Evolutionary conservation across 805 yeast genomes (phyloP).

Genomic region (Pichia nakasei): DNA sequence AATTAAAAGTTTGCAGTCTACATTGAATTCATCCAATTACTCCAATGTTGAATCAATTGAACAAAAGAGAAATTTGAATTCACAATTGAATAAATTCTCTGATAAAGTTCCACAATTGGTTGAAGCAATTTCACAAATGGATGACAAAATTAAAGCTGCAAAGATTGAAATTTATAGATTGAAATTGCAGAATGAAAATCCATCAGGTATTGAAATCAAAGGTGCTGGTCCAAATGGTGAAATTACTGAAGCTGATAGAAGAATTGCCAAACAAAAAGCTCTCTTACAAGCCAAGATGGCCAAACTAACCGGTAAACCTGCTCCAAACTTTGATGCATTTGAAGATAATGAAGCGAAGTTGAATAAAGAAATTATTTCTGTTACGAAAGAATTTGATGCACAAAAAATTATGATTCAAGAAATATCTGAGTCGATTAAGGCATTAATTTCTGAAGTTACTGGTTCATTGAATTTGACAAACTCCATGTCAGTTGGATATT

Average conservation of each 20-base stretch:
- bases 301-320: slow-evolving; percentile 73
- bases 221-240: slow-evolving; percentile 88
- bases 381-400: slow-evolving; percentile 44
- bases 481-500: slow-evolving; percentile 39
- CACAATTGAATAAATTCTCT: slow-evolving; percentile 52
- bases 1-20: slow-evolving; percentile 41
- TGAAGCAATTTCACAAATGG: slow-evolving; percentile 51
- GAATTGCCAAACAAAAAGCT: slow-evolving; percentile 74
- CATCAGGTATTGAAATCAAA: slow-evolving; percentile 51
- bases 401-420: slow-evolving; percentile 59
- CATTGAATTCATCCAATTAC: slow-evolving; percentile 23
- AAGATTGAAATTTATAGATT: slow-evolving; percentile 57
- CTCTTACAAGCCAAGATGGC: slow-evolving; percentile 83
- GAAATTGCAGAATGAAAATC: slow-evolving; percentile 50
- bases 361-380: slow-evolving; percentile 40
- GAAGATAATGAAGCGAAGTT: slow-evolving; percentile 48
- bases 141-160: slow-evolving; percentile 56
- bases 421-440: slow-evolving; percentile 61
- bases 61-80: slow-evolving; percentile 43
- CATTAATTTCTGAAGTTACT: slow-evolving; percentile 37
- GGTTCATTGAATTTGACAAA: slow-evolving; percentile 23
- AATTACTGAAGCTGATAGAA: slow-evolving; percentile 73
- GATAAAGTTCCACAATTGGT: slow-evolving; percentile 68
- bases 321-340: slow-evolving; percentile 35
- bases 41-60: slow-evolving; percentile 28